Evolutionary conservation across 1,284 basidiomycete species (phyloP).

Genomic region (Grifola frondosa): DNA sequence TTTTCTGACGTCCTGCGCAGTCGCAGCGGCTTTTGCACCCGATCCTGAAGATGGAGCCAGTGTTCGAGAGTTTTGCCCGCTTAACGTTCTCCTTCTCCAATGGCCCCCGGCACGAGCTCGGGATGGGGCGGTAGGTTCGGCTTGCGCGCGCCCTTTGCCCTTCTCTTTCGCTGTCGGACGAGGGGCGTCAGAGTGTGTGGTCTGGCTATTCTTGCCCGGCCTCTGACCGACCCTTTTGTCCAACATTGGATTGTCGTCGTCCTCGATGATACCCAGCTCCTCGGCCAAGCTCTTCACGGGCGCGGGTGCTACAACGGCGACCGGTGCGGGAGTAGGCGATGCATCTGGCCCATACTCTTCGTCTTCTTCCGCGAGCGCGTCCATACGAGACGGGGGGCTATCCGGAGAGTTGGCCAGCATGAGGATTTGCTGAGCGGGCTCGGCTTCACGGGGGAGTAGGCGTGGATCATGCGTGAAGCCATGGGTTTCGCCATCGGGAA

Average conservation of each 20-base stretch:
- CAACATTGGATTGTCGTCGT: constrained; percentile 25
- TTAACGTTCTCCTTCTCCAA: constrained; percentile 29
- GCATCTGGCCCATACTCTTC: constrained; percentile 29
- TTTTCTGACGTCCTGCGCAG: constrained; percentile 4
- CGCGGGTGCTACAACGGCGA: constrained; percentile 4
- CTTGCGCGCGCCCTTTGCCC: constrained; percentile 27
- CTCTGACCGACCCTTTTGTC: constrained; percentile 14
- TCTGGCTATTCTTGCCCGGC: constrained; percentile 21
- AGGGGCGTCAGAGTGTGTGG: constrained; percentile 3
- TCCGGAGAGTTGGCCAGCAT: constrained; percentile 65
- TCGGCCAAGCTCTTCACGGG: constrained; percentile 25
- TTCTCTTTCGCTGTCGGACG: constrained; percentile 39
- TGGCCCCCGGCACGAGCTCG: constrained; percentile 15
- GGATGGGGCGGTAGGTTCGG: constrained; percentile 8
- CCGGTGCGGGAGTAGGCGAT: constrained; percentile 17
- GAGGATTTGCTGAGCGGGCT: constrained; percentile 74
- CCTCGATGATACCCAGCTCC: constrained; percentile 28
- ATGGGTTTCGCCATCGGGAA: constrained; percentile 72
- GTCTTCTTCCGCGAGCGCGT: constrained; percentile 36
- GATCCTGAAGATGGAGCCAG: neutral
- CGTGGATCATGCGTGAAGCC: constrained; percentile 67
- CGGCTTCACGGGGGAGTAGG: constrained; percentile 74
- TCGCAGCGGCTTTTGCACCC: neutral
- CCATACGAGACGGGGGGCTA: constrained; percentile 33
- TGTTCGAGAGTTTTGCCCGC: constrained; percentile 21